Evolutionary conservation across 2,329 filamentous ascomycete genomes (phyloP).

Genomic region (Trichoderma breve): DNA sequence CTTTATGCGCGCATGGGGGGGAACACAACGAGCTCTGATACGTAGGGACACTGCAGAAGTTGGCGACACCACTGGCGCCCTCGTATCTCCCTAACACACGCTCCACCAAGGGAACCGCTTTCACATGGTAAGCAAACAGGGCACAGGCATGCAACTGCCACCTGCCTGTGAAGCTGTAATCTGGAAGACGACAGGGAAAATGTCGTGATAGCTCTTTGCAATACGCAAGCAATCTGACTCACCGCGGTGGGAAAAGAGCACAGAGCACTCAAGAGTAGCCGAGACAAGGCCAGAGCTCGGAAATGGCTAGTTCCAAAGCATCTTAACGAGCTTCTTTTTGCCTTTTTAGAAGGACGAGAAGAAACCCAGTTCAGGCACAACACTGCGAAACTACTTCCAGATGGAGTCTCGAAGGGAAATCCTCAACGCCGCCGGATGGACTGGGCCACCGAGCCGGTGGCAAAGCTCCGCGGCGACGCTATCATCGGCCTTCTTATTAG

Average conservation of each 20-base stretch:
- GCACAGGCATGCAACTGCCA: not conserved
- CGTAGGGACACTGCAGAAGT: conserved; percentile 12
- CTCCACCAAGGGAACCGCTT: not conserved
- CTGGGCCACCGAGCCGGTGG: conserved; percentile 13
- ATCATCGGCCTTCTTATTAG: conserved; percentile 20
- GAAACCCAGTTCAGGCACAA: not conserved
- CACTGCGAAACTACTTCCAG: not conserved
- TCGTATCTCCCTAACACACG: conserved; percentile 16
- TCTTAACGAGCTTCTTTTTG: not conserved
- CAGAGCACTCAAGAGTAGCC: not conserved
- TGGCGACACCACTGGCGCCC: conserved; percentile 5
- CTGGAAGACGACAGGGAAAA: not conserved
- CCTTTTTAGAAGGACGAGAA: not conserved
- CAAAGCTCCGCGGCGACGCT: conserved; percentile 20
- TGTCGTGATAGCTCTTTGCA: not conserved
- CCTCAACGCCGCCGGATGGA: conserved; percentile 5
- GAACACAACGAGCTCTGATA: conserved; percentile 10
- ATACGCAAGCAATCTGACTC: not conserved
- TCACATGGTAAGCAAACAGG: conserved; percentile 12
- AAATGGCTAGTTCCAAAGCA: not conserved
- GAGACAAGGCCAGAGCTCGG: not conserved
- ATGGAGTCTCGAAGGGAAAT: not conserved
- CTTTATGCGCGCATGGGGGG: conserved; percentile 10
- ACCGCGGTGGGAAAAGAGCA: not conserved
- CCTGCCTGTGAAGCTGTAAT: not conserved